These are phyloP conservation scores for Xylaria sp. DNA, from an alignment of 2,329 filamentous ascomycete genomes.

Conservation along the genomic window DNA sequence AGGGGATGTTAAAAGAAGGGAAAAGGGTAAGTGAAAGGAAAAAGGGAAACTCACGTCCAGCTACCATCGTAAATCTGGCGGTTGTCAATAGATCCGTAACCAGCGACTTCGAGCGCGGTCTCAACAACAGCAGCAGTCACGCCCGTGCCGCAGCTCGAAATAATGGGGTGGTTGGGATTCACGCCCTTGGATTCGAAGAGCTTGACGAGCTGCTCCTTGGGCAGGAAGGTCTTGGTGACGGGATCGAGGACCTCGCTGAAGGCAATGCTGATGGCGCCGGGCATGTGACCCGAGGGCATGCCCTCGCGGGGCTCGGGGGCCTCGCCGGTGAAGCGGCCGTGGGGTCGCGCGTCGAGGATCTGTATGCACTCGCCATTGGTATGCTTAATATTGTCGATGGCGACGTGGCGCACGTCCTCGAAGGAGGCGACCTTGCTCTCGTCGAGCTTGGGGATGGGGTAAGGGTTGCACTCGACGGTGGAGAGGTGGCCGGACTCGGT, in stretches of 20 bases:
- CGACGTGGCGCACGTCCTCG: constrained; percentile 75
- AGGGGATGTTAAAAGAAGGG: background rate
- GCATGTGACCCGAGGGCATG: constrained; percentile 85
- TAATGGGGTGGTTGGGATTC: constrained; percentile 72
- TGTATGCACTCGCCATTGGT: constrained; percentile 65
- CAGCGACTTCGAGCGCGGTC: constrained; percentile 74
- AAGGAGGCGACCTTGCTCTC: constrained; percentile 67
- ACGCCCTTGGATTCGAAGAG: constrained; percentile 77
- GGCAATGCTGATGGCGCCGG: constrained; percentile 77
- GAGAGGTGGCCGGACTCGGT: constrained; percentile 74
- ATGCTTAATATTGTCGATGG: constrained; percentile 71
- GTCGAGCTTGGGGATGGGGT: constrained; percentile 58
- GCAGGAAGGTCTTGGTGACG: constrained; percentile 72
- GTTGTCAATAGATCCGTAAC: constrained; percentile 60
- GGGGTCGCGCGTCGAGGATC: constrained; percentile 79
- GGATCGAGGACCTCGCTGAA: constrained; percentile 76
- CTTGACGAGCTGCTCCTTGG: constrained; percentile 64
- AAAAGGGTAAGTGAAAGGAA: background rate
- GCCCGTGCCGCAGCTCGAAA: constrained; percentile 86
- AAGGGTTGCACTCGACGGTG: constrained; percentile 59
- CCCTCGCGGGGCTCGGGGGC: constrained; percentile 83
- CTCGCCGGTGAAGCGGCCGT: constrained; percentile 73
- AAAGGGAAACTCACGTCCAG: constrained; percentile 72
- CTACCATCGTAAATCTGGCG: constrained; percentile 89
- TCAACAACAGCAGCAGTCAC: constrained; percentile 92